Percentiles rank a stretch among this genome's conserved stretches.
These are phyloP conservation scores for Lactarius tabidus DNA, from an alignment of 768 basidiomycete species.

Conservation along the genomic window DNA sequence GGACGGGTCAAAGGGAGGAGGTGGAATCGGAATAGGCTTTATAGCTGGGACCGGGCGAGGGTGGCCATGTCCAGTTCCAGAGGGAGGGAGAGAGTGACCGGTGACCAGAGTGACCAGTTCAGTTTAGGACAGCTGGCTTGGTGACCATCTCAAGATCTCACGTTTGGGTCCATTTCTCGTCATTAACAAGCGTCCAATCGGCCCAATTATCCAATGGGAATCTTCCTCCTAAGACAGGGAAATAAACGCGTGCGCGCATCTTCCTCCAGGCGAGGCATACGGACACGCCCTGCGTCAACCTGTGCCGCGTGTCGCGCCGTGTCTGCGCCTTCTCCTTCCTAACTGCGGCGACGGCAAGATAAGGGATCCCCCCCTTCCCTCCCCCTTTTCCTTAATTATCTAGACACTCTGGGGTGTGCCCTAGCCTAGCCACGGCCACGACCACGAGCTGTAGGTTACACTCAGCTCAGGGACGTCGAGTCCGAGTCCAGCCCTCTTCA, in stretches of 20 bases:
- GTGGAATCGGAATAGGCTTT: constrained; percentile 31
- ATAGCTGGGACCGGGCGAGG: constrained; percentile 28
- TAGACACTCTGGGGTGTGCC: background rate
- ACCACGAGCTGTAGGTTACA: background rate
- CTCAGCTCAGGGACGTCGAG: constrained; percentile 4
- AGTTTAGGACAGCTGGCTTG: constrained; percentile 15
- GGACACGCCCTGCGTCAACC: background rate
- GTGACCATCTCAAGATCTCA: constrained; percentile 23
- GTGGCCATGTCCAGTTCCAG: constrained; percentile 22
- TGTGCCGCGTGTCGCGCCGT: background rate
- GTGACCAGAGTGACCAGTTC: constrained; percentile 16
- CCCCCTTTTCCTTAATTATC: background rate
- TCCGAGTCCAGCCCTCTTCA: constrained; percentile 17
- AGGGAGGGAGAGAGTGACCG: constrained; percentile 21
- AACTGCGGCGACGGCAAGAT: constrained; percentile 14
- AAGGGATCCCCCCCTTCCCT: constrained; percentile 3
- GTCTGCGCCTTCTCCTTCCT: constrained; percentile 13
- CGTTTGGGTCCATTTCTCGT: constrained; percentile 9
- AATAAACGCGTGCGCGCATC: background rate
- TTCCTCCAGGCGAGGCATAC: background rate
- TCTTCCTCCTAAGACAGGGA: background rate
- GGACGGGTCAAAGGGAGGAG: constrained; percentile 23
- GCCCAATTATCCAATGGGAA: constrained; percentile 22
- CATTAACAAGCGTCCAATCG: constrained; percentile 21
- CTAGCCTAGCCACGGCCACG: constrained; percentile 13